Conservation (phyloP, 257 asterid species). For the Apocynum venetum region DNA sequence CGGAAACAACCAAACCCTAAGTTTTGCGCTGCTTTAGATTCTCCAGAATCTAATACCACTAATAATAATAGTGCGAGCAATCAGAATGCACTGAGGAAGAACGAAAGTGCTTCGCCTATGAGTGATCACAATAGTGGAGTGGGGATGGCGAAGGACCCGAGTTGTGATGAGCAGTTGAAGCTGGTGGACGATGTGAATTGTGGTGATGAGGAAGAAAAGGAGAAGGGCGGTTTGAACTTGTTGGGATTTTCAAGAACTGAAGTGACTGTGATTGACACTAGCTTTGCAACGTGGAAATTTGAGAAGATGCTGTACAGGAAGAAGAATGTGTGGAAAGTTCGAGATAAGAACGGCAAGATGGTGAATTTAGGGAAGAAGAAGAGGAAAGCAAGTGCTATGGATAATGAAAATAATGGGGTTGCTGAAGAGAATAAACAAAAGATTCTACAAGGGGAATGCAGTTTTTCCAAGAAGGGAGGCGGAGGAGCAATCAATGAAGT, state of each 20-base stretch:
- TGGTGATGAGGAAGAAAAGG: slow-evolving; percentile 29
- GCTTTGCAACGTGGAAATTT: slow-evolving; percentile 76
- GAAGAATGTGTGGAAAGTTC: slow-evolving; percentile 79
- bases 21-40: slow-evolving; percentile 28
- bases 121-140: slow-evolving; percentile 43
- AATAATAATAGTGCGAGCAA: slow-evolving; percentile 21
- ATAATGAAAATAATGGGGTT: slow-evolving; percentile 21
- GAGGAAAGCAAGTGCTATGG: slow-evolving; percentile 33
- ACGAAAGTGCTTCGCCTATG: slow-evolving; percentile 1
- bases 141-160: slow-evolving; percentile 31
- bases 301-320: slow-evolving; percentile 80
- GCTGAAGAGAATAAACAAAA: slow-evolving; percentile 44
- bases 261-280: slow-evolving; percentile 84
- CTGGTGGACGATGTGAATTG: slow-evolving; percentile 19
- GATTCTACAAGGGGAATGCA: slow-evolving; percentile 24
- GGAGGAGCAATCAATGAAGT: slow-evolving; percentile 37
- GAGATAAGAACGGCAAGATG: slow-evolving; percentile 53
- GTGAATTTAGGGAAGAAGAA: slow-evolving; percentile 34
- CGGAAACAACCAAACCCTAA: slow-evolving; percentile 82
- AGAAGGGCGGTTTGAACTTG: slow-evolving; percentile 32
- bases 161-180: slow-evolving; percentile 14
- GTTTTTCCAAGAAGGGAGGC: slow-evolving; percentile 23
- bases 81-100: slow-evolving; percentile 28
- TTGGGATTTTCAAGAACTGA: slow-evolving; percentile 77
- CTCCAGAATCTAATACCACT: slow-evolving; percentile 14